These are phyloP conservation scores for Harringtonia aguacate DNA, from an alignment of 2,329 filamentous ascomycete genomes.

Conservation along the genomic window DNA sequence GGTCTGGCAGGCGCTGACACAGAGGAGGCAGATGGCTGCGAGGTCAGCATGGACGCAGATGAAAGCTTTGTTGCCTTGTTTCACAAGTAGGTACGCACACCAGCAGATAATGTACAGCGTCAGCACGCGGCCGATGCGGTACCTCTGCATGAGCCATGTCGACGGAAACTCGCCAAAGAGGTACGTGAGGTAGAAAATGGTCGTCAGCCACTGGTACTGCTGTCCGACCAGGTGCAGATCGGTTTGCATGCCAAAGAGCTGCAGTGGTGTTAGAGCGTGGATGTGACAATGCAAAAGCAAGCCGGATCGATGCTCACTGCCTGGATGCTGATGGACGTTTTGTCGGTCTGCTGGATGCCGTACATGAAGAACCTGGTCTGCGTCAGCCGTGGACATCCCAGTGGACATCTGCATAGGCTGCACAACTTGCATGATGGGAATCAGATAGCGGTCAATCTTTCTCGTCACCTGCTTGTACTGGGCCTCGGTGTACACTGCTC, in stretches of 20 bases:
- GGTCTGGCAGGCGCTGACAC: slow-evolving; percentile 24
- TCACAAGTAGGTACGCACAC: no score
- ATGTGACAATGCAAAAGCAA: background rate
- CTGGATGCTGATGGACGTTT: slow-evolving; percentile 28
- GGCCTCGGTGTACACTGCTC: slow-evolving; percentile 5
- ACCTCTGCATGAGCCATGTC: slow-evolving; percentile 19
- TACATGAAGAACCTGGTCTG: slow-evolving; percentile 22
- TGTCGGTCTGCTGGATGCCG: slow-evolving; percentile 36
- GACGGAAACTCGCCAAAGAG: slow-evolving; percentile 21
- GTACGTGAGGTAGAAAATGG: slow-evolving; percentile 22
- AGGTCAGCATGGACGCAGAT: no score
- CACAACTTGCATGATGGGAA: background rate
- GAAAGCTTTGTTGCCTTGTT: no score
- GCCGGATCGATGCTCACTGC: slow-evolving; percentile 14
- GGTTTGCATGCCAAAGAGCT: slow-evolving; percentile 21
- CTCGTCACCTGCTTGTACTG: slow-evolving; percentile 6
- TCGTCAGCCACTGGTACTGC: slow-evolving; percentile 18
- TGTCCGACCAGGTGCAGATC: slow-evolving; percentile 16
- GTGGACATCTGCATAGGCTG: no score
- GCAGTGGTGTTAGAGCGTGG: no score
- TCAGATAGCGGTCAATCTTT: slow-evolving; percentile 5
- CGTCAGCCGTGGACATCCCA: background rate
- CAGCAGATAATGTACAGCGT: slow-evolving; percentile 18
- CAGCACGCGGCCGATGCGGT: slow-evolving; percentile 15
- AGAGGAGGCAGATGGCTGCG: slow-evolving; percentile 20